Percentiles rank a stretch among this genome's conserved stretches.
Conservation (phyloP, 2,329 filamentous ascomycete species). For the Pseudogymnoascus sp. region DNA sequence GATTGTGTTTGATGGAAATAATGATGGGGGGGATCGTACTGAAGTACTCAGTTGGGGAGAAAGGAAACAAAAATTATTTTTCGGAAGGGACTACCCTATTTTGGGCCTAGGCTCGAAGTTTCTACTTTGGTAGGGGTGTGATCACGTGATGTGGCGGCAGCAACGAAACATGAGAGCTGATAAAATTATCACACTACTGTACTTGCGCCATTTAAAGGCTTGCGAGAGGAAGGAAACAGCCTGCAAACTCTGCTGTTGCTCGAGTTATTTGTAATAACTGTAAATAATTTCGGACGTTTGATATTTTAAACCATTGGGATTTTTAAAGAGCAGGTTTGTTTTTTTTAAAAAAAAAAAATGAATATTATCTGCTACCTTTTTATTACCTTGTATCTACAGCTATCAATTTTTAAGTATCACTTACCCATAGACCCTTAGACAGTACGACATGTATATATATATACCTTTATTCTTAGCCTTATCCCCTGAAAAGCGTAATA, state of each 20-base stretch:
- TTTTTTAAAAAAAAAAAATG: neutral
- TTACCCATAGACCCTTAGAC: no score
- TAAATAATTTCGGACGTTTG: neutral
- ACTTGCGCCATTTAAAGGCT: neutral
- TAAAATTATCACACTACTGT: neutral
- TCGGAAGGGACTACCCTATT: conserved; percentile 9
- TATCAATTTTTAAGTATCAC: neutral
- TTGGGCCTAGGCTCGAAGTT: conserved; percentile 10
- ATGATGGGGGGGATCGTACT: conserved; percentile 5
- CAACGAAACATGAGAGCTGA: neutral
- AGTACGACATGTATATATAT: neutral
- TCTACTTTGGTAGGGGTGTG: neutral
- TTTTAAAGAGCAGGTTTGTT: neutral
- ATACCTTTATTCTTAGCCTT: neutral
- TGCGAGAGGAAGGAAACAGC: no score
- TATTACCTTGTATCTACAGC: neutral
- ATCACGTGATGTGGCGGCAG: neutral
- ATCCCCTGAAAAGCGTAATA: neutral
- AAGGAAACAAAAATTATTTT: conserved; percentile 10
- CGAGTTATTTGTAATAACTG: no score
- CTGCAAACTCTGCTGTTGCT: neutral
- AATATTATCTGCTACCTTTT: neutral
- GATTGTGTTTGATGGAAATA: conserved; percentile 10
- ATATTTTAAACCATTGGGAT: neutral
- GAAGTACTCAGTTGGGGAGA: conserved; percentile 8